Evolutionary conservation across 2,329 filamentous ascomycete species (phyloP).

Genomic region (Blastomyces emzantsi): DNA sequence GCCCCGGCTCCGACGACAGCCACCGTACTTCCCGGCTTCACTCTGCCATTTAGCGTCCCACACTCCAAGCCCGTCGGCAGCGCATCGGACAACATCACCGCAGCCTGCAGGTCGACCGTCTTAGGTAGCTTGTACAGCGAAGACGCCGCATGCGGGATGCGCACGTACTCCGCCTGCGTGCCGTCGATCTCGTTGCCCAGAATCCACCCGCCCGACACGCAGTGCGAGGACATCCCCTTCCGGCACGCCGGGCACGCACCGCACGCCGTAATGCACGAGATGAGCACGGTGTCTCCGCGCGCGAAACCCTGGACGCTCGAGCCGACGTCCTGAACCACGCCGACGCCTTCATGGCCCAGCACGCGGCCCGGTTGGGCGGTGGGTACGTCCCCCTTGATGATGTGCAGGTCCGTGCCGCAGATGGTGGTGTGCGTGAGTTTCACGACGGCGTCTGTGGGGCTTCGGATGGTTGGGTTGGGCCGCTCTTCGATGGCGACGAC

Average conservation of each 20-base stretch:
- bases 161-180: conserved; percentile 50
- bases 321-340: conserved; percentile 40
- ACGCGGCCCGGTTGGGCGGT: conserved; percentile 39
- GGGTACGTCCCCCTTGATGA: conserved; percentile 46
- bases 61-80: conserved; percentile 50
- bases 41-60: conserved; percentile 44
- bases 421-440: conserved; percentile 43
- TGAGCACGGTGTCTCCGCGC: conserved; percentile 45
- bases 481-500: conserved; percentile 35
- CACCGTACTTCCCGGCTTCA: conserved; percentile 45
- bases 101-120: conserved; percentile 34
- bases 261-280: conserved; percentile 46
- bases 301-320: conserved; percentile 40
- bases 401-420: conserved; percentile 50
- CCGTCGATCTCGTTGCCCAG: conserved; percentile 47
- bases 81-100: conserved; percentile 48
- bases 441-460: conserved; percentile 43
- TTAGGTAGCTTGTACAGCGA: conserved; percentile 37
- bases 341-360: conserved; percentile 48
- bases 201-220: conserved; percentile 47
- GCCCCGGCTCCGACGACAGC: conserved; percentile 50
- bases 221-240: conserved; percentile 45
- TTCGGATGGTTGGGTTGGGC: conserved; percentile 35
- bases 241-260: conserved; percentile 45
- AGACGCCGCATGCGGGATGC: conserved; percentile 43